Evolutionary conservation across 345 rosid genomes (phyloP).

Genomic region (Zanthoxylum bungeanum): DNA sequence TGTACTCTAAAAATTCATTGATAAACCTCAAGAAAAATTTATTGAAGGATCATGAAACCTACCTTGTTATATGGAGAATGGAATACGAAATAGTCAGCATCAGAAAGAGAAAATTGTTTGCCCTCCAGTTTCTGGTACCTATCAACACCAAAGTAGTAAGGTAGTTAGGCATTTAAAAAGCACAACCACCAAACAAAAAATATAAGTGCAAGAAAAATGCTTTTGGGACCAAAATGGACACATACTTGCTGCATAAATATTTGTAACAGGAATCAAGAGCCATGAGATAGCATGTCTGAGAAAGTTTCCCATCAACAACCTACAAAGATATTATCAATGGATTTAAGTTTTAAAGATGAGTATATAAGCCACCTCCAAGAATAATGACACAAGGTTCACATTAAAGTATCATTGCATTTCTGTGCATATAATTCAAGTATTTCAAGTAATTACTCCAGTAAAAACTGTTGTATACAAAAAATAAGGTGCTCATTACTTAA

Average conservation of each 20-base stretch:
- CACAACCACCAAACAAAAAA: conserved; percentile 1
- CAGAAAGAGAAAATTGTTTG: conserved; percentile 73
- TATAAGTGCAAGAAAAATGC: conserved; percentile 3
- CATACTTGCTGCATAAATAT: conserved; percentile 79
- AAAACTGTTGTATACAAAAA: background rate
- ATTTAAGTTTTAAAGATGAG: background rate
- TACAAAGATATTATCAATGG: conserved; percentile 26
- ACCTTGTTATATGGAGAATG: conserved; percentile 99
- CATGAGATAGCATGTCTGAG: conserved; percentile 98
- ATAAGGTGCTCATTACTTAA: background rate
- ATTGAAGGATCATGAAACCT: too few species aligned
- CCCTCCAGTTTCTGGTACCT: conserved; percentile 88
- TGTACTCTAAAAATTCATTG: background rate
- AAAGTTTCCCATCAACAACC: conserved; percentile 99
- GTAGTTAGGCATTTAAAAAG: conserved; percentile 8
- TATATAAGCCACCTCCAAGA: background rate
- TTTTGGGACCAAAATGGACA: background rate
- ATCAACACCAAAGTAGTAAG: conserved; percentile 20
- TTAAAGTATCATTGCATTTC: too few species aligned
- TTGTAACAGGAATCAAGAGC: conserved; percentile 95
- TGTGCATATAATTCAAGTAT: too few species aligned
- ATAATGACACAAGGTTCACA: background rate
- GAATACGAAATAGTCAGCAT: conserved; percentile 80
- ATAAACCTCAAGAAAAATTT: background rate
- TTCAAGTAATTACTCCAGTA: background rate